Percentiles rank a stretch among this genome's conserved stretches.
Evolutionary conservation across 2,329 filamentous ascomycete genomes (phyloP).

Genomic region (Aureobasidium uvarum): DNA sequence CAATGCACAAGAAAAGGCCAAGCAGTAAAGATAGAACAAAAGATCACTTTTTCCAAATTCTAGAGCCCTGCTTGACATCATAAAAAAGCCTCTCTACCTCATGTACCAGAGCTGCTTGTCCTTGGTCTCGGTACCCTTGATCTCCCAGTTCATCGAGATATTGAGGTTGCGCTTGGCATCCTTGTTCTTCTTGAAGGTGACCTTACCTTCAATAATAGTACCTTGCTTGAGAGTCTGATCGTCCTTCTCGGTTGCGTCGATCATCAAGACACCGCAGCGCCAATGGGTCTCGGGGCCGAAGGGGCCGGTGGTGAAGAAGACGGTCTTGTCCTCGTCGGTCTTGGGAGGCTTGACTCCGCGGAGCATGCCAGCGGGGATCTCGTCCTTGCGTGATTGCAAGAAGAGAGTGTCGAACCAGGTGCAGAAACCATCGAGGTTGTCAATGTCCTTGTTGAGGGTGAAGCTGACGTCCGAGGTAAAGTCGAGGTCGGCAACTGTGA

Average conservation of each 20-base stretch:
- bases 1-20: not conserved
- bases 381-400: slow-evolving; percentile 56
- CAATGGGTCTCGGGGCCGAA: slow-evolving; percentile 78
- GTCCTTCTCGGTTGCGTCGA: slow-evolving; percentile 57
- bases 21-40: not conserved
- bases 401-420: slow-evolving; percentile 97
- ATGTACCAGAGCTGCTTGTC: slow-evolving; percentile 38
- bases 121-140: slow-evolving; percentile 32
- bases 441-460: slow-evolving; percentile 60
- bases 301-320: slow-evolving; percentile 89
- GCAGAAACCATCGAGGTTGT: slow-evolving; percentile 78
- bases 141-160: slow-evolving; percentile 43
- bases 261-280: slow-evolving; percentile 77
- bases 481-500: slow-evolving; percentile 67
- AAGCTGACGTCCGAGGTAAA: slow-evolving; percentile 70
- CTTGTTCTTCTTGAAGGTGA: slow-evolving; percentile 33
- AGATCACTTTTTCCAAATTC: not conserved
- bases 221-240: slow-evolving; percentile 52
- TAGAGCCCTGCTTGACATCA: not conserved
- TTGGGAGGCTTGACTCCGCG: slow-evolving; percentile 44
- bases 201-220: slow-evolving; percentile 58
- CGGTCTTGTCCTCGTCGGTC: slow-evolving; percentile 62
- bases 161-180: slow-evolving; percentile 43
- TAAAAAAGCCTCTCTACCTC: slow-evolving; percentile 26
- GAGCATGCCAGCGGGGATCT: slow-evolving; percentile 48